Percentiles rank a stretch among this genome's conserved stretches.
Conservation (phyloP, 306 rosid species). For the Leucaena leucocephala region DNA sequence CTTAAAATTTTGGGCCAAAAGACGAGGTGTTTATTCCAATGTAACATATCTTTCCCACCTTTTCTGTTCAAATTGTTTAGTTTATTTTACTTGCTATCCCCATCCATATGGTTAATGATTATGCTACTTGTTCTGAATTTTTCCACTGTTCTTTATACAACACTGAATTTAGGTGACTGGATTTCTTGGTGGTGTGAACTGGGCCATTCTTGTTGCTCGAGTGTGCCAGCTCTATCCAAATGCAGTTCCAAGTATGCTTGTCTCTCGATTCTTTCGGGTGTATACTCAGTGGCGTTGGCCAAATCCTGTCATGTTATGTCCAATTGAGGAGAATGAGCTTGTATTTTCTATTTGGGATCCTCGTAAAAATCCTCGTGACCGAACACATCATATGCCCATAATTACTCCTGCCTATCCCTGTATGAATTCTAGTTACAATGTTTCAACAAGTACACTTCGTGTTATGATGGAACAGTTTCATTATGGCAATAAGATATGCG, state of each 20-base stretch:
- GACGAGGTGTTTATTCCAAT: constrained; percentile 92
- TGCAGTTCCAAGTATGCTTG: constrained; percentile 73
- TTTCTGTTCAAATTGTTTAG: background rate
- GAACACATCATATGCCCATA: constrained; percentile 71
- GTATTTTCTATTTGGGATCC: constrained; percentile 73
- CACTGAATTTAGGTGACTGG: constrained; percentile 64
- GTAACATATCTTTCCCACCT: constrained; percentile 27
- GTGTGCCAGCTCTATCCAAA: constrained; percentile 74
- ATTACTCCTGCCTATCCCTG: constrained; percentile 77
- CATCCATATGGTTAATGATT: background rate
- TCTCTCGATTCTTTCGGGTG: constrained; percentile 68
- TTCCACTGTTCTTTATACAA: background rate
- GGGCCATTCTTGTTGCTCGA: constrained; percentile 76
- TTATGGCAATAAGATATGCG: constrained; percentile 58
- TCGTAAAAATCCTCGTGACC: constrained; percentile 64
- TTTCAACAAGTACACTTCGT: constrained; percentile 66
- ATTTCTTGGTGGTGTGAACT: constrained; percentile 79
- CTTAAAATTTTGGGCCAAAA: constrained; percentile 89
- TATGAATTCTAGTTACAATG: constrained; percentile 77
- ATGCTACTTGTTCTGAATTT: background rate
- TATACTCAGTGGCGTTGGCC: constrained; percentile 84
- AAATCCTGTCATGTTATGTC: constrained; percentile 67
- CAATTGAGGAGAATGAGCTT: constrained; percentile 65
- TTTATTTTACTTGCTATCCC: constrained; percentile 20
- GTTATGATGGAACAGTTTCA: constrained; percentile 74